phyloP scores from a whole-genome alignment of 495 filamentous ascomycete species.

The Apodospora peruviana region DNA sequence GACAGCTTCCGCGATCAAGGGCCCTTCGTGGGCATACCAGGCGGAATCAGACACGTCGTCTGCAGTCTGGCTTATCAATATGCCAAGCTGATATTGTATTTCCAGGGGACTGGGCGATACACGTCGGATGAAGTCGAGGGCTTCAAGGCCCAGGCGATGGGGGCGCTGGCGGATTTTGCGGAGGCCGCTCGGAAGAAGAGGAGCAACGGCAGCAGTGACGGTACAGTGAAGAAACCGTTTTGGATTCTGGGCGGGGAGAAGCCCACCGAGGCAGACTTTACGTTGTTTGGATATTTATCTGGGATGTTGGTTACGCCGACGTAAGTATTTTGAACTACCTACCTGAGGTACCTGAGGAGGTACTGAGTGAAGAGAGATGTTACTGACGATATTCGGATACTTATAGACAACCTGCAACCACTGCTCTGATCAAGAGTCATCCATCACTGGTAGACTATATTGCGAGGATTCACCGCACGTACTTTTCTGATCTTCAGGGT shows the following conservation, averaged over 20 bases:
- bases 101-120: constrained; percentile 46
- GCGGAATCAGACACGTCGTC: constrained; percentile 43
- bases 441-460: constrained; percentile 10
- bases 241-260: constrained; percentile 47
- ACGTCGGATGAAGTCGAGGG: constrained; percentile 33
- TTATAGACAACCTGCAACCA: constrained; percentile 10
- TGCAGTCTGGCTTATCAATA: constrained; percentile 36
- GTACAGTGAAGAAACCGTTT: constrained; percentile 21
- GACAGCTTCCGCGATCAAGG: constrained; percentile 44
- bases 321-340: constrained; percentile 2
- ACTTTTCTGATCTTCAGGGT: constrained; percentile 11
- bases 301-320: constrained; percentile 26
- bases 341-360: no score
- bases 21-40: constrained; percentile 32
- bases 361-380: no score
- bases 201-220: constrained; percentile 3
- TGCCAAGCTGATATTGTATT: constrained; percentile 34
- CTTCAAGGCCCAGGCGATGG: constrained; percentile 41
- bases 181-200: constrained; percentile 18
- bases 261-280: constrained; percentile 49
- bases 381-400: no score
- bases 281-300: constrained; percentile 47
- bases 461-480: constrained; percentile 12
- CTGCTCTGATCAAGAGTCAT: constrained; percentile 7
- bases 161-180: constrained; percentile 28